Evolutionary conservation across 257 asterid species (phyloP).

Genomic region (Marsdenia floribunda): DNA sequence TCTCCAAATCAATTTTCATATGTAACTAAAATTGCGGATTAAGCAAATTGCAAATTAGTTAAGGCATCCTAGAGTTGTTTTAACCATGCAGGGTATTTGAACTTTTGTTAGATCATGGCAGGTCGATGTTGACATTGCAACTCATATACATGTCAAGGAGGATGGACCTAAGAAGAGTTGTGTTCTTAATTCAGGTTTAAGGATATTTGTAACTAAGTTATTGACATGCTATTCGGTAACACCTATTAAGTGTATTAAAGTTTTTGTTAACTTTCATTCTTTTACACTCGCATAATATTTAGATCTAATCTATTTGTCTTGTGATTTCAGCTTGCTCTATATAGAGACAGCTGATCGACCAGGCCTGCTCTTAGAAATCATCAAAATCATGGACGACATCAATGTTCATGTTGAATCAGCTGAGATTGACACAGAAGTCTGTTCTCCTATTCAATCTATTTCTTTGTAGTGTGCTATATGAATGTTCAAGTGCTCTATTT

Average conservation of each 20-base stretch:
- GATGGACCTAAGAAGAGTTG: constrained; percentile 88
- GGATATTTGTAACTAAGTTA: not conserved
- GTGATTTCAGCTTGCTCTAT: constrained; percentile 71
- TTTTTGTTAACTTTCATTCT: not conserved
- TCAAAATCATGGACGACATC: constrained; percentile 72
- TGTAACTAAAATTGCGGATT: not conserved
- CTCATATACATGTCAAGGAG: constrained; percentile 81
- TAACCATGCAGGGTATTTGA: not conserved
- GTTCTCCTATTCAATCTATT: constrained; percentile 13
- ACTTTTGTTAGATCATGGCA: constrained; percentile 26
- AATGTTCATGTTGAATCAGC: constrained; percentile 87
- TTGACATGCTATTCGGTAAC: not conserved
- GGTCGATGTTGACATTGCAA: constrained; percentile 73
- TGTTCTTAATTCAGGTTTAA: constrained; percentile 11
- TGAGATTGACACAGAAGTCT: constrained; percentile 92
- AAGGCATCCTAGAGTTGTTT: not conserved
- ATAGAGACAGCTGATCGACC: constrained; percentile 95
- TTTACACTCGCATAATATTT: not conserved
- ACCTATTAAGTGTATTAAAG: not conserved
- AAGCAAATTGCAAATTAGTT: not conserved
- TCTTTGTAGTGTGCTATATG: not conserved
- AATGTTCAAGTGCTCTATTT: not conserved
- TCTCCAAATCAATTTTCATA: not conserved
- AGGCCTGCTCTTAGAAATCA: constrained; percentile 74
- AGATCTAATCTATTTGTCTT: constrained; percentile 9